Conservation (phyloP, 495 filamentous ascomycete species). For the Talaromyces liani region DNA sequence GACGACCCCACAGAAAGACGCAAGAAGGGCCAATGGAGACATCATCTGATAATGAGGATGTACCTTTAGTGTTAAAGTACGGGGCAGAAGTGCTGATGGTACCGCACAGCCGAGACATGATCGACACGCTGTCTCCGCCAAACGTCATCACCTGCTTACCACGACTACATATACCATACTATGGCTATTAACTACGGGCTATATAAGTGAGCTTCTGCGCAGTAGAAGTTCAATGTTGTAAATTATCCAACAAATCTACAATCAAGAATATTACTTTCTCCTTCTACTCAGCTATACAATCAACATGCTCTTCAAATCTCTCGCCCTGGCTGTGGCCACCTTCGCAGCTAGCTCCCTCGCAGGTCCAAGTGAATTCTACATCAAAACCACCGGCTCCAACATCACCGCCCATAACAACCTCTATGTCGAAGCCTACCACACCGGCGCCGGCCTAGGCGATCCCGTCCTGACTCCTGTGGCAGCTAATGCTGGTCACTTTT, state of each 20-base stretch:
- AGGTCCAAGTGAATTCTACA: conserved; percentile 25
- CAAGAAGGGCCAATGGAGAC: background rate
- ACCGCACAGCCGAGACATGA: conserved; percentile 1
- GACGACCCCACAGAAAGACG: background rate
- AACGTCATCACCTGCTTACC: background rate
- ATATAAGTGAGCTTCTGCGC: background rate
- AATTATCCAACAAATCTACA: background rate
- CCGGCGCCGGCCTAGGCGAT: conserved; percentile 39
- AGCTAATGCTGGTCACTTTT: conserved; percentile 21
- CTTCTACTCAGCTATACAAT: too few relatives aligned
- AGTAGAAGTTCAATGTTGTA: background rate
- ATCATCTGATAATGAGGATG: background rate
- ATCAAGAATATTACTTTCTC: too few relatives aligned
- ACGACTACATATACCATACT: too few relatives aligned
- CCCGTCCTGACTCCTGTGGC: conserved; percentile 27
- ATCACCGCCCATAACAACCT: conserved; percentile 32
- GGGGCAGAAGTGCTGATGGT: background rate
- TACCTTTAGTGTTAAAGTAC: background rate
- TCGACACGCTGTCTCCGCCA: background rate
- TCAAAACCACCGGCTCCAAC: conserved; percentile 31
- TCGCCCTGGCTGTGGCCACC: background rate
- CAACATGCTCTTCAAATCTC: background rate
- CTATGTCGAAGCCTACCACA: conserved; percentile 42
- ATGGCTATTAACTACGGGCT: background rate
- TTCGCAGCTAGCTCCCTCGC: conserved; percentile 13